Percentiles rank a stretch among this genome's conserved stretches.
phyloP scores from a whole-genome alignment of 106 monocot species.

The Apostasia ramifera region DNA sequence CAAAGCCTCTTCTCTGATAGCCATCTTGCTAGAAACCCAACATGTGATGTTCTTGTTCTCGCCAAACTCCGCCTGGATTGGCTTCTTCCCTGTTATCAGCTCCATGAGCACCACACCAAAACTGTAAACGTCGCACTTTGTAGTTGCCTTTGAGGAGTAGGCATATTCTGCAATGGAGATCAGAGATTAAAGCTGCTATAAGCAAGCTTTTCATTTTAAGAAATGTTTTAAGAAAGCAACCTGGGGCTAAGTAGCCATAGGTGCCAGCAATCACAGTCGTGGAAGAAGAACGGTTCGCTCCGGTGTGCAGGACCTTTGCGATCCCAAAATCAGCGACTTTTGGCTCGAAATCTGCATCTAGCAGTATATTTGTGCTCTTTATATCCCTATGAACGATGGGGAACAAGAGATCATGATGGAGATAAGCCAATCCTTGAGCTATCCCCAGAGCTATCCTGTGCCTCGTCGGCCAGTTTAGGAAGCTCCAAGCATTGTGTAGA shows the following conservation, averaged over 20 bases:
- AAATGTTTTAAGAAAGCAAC: slow-evolving; percentile 15
- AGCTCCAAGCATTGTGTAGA: slow-evolving; percentile 53
- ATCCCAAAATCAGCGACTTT: slow-evolving; percentile 97
- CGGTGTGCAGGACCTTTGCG: slow-evolving; percentile 78
- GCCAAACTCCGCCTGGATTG: slow-evolving; percentile 70
- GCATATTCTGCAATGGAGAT: slow-evolving; percentile 63
- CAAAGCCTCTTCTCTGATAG: slow-evolving; percentile 33
- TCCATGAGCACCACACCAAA: slow-evolving; percentile 98
- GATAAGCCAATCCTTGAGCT: slow-evolving; percentile 80
- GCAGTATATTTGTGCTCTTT: slow-evolving; percentile 87
- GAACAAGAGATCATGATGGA: slow-evolving; percentile 83
- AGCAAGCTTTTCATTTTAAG: not conserved
- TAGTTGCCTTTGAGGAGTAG: slow-evolving; percentile 80
- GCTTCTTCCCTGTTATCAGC: slow-evolving; percentile 85
- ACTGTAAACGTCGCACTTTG: slow-evolving; percentile 97
- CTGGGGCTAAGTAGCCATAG: slow-evolving; percentile 90
- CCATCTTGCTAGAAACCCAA: slow-evolving; percentile 61
- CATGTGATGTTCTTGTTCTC: slow-evolving; percentile 68
- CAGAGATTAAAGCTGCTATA: not conserved
- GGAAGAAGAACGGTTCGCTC: slow-evolving; percentile 36
- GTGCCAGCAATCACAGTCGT: slow-evolving; percentile 75
- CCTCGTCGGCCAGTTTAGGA: slow-evolving; percentile 73
- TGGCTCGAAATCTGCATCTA: slow-evolving; percentile 81
- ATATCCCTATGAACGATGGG: slow-evolving; percentile 89
- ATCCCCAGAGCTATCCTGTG: slow-evolving; percentile 71